phyloP scores from a whole-genome alignment of 2,329 filamentous ascomycete genomes.

The Alternaria brassicae region DNA sequence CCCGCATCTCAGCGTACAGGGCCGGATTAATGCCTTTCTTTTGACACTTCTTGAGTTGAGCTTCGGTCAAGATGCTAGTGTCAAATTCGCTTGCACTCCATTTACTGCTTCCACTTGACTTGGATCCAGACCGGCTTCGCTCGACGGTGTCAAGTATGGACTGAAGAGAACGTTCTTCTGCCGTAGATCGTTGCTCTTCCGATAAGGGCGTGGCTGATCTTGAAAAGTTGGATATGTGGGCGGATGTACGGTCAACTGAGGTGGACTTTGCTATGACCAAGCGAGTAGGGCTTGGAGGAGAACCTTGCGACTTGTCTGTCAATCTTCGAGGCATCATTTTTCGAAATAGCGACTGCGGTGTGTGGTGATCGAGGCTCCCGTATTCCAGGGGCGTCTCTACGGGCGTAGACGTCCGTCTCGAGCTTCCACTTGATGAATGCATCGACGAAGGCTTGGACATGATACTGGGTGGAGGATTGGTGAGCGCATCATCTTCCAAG shows the following conservation, averaged over 20 bases:
- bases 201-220: conserved; percentile 32
- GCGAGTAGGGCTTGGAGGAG: conserved; percentile 19
- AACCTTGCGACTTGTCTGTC: conserved; percentile 19
- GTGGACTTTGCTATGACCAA: conserved; percentile 44
- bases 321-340: conserved; percentile 26
- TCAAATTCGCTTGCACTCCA: conserved; percentile 53
- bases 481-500: conserved; percentile 13
- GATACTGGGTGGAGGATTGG: conserved; percentile 15
- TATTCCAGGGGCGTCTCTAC: conserved; percentile 20
- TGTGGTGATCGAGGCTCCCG: conserved; percentile 20
- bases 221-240: conserved; percentile 32
- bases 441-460: conserved; percentile 19
- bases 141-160: conserved; percentile 12
- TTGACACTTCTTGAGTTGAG: conserved; percentile 54
- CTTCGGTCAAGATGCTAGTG: conserved; percentile 47
- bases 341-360: conserved; percentile 31
- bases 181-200: conserved; percentile 15
- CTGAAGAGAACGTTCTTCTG: conserved; percentile 16
- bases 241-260: conserved; percentile 46
- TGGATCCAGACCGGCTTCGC: conserved; percentile 26
- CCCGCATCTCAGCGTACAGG: conserved; percentile 58
- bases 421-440: conserved; percentile 18
- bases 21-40: conserved; percentile 58
- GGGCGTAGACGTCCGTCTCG: conserved; percentile 18
- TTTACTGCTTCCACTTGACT: conserved; percentile 32